Percentiles rank a stretch among this genome's conserved stretches.
phyloP scores from a whole-genome alignment of 345 rosid species.

The Limnanthes douglasii region DNA sequence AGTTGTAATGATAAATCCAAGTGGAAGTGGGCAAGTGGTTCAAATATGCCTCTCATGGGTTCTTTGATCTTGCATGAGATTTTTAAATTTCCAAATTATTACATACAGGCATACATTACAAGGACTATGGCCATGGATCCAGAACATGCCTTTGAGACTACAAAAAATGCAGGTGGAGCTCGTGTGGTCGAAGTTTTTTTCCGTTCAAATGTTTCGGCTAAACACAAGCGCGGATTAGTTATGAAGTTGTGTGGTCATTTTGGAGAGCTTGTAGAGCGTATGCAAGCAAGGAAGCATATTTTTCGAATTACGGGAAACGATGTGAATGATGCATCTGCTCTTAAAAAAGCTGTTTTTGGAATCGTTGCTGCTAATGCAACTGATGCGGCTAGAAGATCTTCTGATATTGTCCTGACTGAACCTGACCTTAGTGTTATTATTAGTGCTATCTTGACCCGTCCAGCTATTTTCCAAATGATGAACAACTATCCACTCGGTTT shows the following conservation, averaged over 20 bases:
- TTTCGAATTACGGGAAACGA: conserved; percentile 56
- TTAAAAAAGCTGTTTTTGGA: conserved; percentile 60
- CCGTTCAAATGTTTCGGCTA: conserved; percentile 49
- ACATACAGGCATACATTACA: conserved; percentile 47
- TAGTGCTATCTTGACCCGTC: too few relatives aligned
- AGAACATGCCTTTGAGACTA: conserved; percentile 50
- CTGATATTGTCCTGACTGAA: conserved; percentile 50
- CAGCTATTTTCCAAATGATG: too few relatives aligned
- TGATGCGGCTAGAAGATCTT: conserved; percentile 68
- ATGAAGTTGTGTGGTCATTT: too few relatives aligned
- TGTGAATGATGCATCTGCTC: conserved; percentile 57
- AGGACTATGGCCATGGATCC: conserved; percentile 67
- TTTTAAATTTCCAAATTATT: conserved; percentile 66
- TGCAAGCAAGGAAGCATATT: too few relatives aligned
- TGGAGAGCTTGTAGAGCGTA: too few relatives aligned
- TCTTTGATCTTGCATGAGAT: conserved; percentile 79
- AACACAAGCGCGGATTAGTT: conserved; percentile 59
- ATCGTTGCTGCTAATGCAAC: conserved; percentile 65
- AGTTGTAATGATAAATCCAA: conserved; percentile 33
- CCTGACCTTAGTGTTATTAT: too few relatives aligned
- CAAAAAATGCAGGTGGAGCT: conserved; percentile 75
- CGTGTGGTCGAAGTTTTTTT: conserved; percentile 81
- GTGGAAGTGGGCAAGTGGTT: conserved; percentile 70
- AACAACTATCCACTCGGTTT: too few relatives aligned
- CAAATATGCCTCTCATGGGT: conserved; percentile 73